phyloP scores from a whole-genome alignment of 495 filamentous ascomycete genomes.

The Daldinia grandis region DNA sequence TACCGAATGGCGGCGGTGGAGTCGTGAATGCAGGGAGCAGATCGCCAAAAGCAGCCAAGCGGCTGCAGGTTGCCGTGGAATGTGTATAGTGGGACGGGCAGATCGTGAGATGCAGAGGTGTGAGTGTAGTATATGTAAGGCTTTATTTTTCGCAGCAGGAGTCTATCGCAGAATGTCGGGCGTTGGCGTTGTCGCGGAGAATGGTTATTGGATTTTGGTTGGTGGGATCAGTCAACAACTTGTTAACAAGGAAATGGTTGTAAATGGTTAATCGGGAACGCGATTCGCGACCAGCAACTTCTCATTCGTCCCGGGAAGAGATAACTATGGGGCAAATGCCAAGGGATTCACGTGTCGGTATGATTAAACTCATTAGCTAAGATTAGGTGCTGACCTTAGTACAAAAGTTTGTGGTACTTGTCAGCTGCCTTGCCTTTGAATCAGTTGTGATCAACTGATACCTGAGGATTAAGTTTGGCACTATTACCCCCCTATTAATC shows the following conservation, averaged over 20 bases:
- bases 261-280: constrained; percentile 26
- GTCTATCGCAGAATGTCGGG: constrained; percentile 26
- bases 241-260: constrained; percentile 27
- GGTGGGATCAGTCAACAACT: constrained; percentile 41
- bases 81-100: background rate
- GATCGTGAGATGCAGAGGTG: background rate
- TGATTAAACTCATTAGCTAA: constrained; percentile 1
- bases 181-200: constrained; percentile 41
- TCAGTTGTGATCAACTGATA: background rate
- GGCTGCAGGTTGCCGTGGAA: constrained; percentile 30
- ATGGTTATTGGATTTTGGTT: constrained; percentile 39
- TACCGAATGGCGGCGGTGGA: constrained; percentile 20
- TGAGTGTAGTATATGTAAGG: constrained; percentile 14
- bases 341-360: constrained; percentile 40
- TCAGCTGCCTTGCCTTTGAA: background rate
- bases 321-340: constrained; percentile 24
- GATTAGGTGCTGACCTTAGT: background rate
- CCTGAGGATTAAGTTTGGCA: too few relatives aligned
- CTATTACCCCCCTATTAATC: background rate
- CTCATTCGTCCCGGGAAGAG: constrained; percentile 27
- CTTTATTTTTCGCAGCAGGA: constrained; percentile 6
- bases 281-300: constrained; percentile 46
- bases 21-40: constrained; percentile 8
- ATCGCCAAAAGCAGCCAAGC: constrained; percentile 32
- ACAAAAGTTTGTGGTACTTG: background rate